Conservation (phyloP, 495 filamentous ascomycete genomes). For the Penicillium daleae region DNA sequence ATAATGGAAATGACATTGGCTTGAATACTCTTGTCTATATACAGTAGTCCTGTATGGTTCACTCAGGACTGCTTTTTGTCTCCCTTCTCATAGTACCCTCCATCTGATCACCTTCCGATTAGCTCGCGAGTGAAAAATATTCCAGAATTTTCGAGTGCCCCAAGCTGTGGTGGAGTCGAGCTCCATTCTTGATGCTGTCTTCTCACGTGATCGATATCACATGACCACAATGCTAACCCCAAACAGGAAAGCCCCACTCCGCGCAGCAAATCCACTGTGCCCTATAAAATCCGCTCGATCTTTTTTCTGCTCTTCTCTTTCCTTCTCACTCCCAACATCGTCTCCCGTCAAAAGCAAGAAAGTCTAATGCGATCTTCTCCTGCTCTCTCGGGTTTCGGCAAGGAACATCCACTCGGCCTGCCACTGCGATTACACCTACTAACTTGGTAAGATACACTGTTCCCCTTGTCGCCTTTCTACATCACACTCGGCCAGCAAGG, state of each 20-base stretch:
- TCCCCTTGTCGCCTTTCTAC: slow-evolving; percentile 12
- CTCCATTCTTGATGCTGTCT: neutral
- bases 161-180: slow-evolving; percentile 25
- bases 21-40: too few relatives aligned
- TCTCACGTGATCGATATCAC: neutral
- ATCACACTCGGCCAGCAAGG: slow-evolving; percentile 25
- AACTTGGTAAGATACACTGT: slow-evolving; percentile 30
- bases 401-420: neutral
- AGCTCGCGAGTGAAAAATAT: neutral
- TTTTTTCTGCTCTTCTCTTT: slow-evolving; percentile 29
- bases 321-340: neutral
- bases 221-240: neutral
- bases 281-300: slow-evolving; percentile 43
- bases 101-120: neutral
- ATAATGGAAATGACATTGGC: neutral
- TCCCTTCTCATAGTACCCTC: neutral
- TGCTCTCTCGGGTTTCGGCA: neutral
- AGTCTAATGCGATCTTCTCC: slow-evolving; percentile 21
- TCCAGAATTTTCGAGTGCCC: neutral
- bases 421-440: slow-evolving; percentile 5
- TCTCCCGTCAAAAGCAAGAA: slow-evolving; percentile 7
- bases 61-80: neutral
- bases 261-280: slow-evolving; percentile 37
- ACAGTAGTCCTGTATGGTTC: too few relatives aligned
- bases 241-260: neutral